Conservation (phyloP, 2,329 filamentous ascomycete species). For the Diplodia sapinea region DNA sequence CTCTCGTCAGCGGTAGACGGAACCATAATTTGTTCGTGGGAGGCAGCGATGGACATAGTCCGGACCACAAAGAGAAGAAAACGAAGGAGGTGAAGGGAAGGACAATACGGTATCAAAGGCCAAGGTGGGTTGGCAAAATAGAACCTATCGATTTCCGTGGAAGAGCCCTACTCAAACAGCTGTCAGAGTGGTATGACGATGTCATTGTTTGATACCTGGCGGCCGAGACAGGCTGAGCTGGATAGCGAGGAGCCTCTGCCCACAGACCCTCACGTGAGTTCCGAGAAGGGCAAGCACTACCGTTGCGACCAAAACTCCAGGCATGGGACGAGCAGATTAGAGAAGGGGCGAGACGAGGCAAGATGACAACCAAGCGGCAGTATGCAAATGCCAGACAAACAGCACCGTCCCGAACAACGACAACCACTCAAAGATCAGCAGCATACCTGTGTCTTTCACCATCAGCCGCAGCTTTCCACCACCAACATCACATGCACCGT, state of each 20-base stretch:
- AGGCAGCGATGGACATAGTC: background rate
- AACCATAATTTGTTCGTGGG: background rate
- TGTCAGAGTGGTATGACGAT: slow-evolving; percentile 1
- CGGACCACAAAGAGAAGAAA: slow-evolving; percentile 9
- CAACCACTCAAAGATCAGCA: no score
- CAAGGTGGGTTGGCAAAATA: background rate
- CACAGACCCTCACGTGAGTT: slow-evolving; percentile 19
- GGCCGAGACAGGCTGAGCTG: slow-evolving; percentile 6
- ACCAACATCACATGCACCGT: background rate
- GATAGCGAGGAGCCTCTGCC: slow-evolving; percentile 6
- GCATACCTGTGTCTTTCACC: background rate
- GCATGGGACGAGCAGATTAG: background rate
- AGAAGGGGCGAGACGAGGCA: background rate
- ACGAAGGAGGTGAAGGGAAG: slow-evolving; percentile 24
- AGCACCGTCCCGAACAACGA: background rate
- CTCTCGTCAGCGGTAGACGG: background rate
- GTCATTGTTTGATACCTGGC: slow-evolving; percentile 5
- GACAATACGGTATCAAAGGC: slow-evolving; percentile 1
- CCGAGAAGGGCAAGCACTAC: slow-evolving; percentile 6
- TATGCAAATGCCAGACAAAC: background rate
- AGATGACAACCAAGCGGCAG: background rate
- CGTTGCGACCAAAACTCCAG: background rate
- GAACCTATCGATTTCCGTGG: background rate
- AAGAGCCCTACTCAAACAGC: background rate
- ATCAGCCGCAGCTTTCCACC: background rate